Percentiles rank a stretch among this genome's conserved stretches.
phyloP scores from a whole-genome alignment of 208 protist species.

The Tritrichomonas musculus region DNA sequence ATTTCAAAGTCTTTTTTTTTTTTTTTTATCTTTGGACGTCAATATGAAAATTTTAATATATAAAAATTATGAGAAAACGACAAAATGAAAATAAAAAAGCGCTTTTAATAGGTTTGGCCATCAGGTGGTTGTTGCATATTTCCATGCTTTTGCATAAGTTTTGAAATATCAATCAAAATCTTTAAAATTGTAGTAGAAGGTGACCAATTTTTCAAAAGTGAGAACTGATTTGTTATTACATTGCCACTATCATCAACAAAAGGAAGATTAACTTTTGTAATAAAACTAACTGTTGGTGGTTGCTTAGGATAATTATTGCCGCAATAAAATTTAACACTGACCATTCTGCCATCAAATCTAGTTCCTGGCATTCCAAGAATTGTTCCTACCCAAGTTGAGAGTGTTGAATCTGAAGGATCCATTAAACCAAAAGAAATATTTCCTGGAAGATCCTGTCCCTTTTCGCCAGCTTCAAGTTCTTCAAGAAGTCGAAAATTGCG shows the following conservation, averaged over 20 bases:
- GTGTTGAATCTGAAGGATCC: neutral
- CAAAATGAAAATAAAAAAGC: too few relatives aligned
- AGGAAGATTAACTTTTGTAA: slow-evolving; percentile 6
- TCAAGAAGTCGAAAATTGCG: slow-evolving; percentile 18
- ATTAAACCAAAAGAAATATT: slow-evolving; percentile 16
- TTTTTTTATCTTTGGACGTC: too few relatives aligned
- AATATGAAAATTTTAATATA: too few relatives aligned
- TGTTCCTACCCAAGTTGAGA: slow-evolving; percentile 8
- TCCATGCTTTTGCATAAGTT: neutral
- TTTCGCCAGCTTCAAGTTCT: slow-evolving; percentile 25
- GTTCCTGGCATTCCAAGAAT: neutral
- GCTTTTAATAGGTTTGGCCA: neutral
- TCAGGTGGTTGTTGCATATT: neutral
- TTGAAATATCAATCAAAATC: neutral
- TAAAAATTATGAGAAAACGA: too few relatives aligned
- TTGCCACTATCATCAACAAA: neutral
- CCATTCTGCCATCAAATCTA: neutral
- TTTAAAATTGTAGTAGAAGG: neutral
- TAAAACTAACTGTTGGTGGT: neutral
- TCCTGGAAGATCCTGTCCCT: neutral
- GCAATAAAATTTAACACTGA: neutral
- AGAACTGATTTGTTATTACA: neutral
- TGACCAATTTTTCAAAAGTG: neutral
- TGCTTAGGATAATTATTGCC: slow-evolving; percentile 11
- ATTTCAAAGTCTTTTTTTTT: too few relatives aligned